Base-by-base conservation (phyloP, 495 filamentous ascomycete species). In the Aspergillus sclerotiicarbonarius region DNA sequence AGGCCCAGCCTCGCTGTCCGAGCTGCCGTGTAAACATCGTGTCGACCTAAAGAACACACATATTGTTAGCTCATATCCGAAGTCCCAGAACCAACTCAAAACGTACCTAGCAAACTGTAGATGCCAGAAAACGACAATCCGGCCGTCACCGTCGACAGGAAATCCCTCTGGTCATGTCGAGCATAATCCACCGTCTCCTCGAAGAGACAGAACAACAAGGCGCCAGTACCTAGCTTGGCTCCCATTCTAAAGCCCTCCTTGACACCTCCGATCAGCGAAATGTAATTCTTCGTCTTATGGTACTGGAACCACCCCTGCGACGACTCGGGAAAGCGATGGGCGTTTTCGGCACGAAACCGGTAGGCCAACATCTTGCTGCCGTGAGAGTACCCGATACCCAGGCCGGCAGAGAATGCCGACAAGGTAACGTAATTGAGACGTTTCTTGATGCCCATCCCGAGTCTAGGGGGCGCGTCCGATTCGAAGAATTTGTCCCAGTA, bases 251-350 rank as follows among this genome's bases (percentile, higher is more conserved):
- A 53, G 0, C 90, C 95, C 67, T 92, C 90, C 60, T 81, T 82
- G 12, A 92, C 71, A 0, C 87, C 94, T 3, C 89, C 90, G 10
- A 86, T 80, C 49, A 87, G 81, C 6, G 86, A 74, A 56, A 89
- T 82, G 75, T 98, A 97, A 69, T 96, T 97, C 75, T 98, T 98
- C 64, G 84, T 90, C 73, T 96, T 97, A 73, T 98, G 95, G 69
- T 98, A 98, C 29, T 97, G 83, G 68, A 91, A 98, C 94, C 94
- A 98, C 30, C 91, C 94, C 8, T 82, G 82, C 20, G 87, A 83
- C n/a, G 83, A 83, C 6, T 76, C 84, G 19, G 94, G 94, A 46
- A 95, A 84, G 62, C 92, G 86, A 75, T 98, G 94, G 19, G 94
- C 89, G 66, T 98, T 95, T 74, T 98, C 89, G 53, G 94, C 94